A percentile compares a stretch with the other conserved stretches of the same genome.
These are phyloP conservation scores for Hypericum perforatum DNA, from an alignment of 345 rosid species.

Conservation along the genomic window DNA sequence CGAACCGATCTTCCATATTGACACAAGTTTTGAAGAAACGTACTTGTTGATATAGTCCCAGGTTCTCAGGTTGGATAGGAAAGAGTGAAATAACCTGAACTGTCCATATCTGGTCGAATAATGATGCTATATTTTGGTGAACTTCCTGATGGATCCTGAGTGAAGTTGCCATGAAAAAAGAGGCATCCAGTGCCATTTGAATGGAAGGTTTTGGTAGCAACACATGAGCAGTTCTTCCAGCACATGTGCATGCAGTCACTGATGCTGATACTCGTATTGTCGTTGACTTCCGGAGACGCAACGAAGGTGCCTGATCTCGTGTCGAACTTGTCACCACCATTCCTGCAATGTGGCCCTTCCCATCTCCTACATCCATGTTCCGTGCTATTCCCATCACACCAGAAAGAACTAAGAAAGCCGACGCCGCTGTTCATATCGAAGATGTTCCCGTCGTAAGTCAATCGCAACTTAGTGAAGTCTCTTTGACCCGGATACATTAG, in stretches of 20 bases:
- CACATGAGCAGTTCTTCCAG: slow-evolving; percentile 5
- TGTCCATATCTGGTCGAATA: neutral
- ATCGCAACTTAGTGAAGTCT: neutral
- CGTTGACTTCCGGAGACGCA: no score
- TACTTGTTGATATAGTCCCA: no score
- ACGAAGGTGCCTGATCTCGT: neutral
- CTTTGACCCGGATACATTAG: neutral
- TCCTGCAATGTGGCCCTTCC: slow-evolving; percentile 1
- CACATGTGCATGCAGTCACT: slow-evolving; percentile 7
- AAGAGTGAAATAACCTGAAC: neutral
- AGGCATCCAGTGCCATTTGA: neutral
- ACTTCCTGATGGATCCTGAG: neutral
- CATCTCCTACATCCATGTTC: slow-evolving; percentile 1
- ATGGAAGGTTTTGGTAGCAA: neutral
- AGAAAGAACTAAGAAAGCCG: neutral
- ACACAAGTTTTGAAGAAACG: no score
- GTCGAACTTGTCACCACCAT: neutral
- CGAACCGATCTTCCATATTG: no score
- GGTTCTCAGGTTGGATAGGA: no score
- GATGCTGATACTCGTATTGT: slow-evolving; percentile 4
- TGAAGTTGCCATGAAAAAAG: neutral
- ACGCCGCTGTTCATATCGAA: neutral
- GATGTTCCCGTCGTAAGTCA: neutral
- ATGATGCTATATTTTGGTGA: neutral
- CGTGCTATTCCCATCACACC: slow-evolving; percentile 8